Base-by-base conservation (phyloP, 2,329 filamentous ascomycete species). In the Fusarium armeniacum region DNA sequence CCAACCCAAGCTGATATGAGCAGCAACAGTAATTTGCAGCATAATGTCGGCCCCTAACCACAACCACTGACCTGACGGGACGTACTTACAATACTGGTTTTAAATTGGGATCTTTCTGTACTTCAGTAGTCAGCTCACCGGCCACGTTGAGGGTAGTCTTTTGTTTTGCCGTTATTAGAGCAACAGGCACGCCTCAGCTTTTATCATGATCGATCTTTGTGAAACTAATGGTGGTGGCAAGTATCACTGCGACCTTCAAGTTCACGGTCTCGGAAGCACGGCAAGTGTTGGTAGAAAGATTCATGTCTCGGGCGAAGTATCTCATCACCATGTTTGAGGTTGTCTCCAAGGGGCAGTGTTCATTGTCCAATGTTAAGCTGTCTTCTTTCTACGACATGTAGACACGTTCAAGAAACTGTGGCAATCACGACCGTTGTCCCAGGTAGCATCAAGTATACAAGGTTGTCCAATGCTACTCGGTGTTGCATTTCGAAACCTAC, bases 31-130 rank as follows among this genome's bases (percentile, higher is more conserved):
- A 8, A 41, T 28, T 28, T 28, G 3, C 2, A 7, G 9, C 7
- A 1, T 1, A 1, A 5, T 24, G 18, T 57, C 10, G 26, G 33
- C 7, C 15, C 9, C 7, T 35, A 7, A 0, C 1, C 16, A 18
- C 15, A 35, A 35, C 8, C 1, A 8, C 0, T 35, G 1, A 16
- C 15, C 15, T 2, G 15, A 9, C 8, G 33, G 15, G 16, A 18
- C 6, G 28, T 26, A 26, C 24, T 6, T 26, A 26, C 24, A 26
- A 26, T 7, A 7, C 24, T 26, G 4, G 24, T 26, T 7, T 26
- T 26, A 26, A 26, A 26, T 7, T 26, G 24, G 24, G 5, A 26
- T 7, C 24, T 4, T 26, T 26, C 24, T 26, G 24, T 26, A 26
- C 24, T 4, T 4, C 24, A 26, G 24, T 26, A 6, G 7, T 26